Conservation (phyloP, 257 asterid species). For the Jasminum sambac region DNA sequence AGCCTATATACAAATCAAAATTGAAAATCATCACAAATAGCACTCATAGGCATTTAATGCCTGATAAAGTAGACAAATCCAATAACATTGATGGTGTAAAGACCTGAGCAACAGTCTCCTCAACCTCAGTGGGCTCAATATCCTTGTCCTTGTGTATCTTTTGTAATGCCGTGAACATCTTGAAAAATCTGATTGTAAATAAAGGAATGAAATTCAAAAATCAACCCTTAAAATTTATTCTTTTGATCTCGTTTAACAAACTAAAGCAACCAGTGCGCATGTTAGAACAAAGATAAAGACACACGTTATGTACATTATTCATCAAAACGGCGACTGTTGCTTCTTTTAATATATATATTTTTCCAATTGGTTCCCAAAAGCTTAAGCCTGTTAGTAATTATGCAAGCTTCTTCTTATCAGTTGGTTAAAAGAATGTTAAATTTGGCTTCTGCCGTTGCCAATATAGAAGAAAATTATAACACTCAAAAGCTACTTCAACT, state of each 20-base stretch:
- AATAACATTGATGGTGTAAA: background rate
- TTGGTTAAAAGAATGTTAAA: background rate
- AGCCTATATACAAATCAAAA: constrained; percentile 31
- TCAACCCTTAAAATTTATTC: background rate
- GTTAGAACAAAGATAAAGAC: background rate
- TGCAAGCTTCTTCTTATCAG: background rate
- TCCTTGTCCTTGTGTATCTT: constrained; percentile 67
- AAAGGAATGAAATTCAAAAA: constrained; percentile 1
- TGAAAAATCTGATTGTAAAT: constrained; percentile 18
- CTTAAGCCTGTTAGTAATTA: background rate
- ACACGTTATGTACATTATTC: too few relatives aligned
- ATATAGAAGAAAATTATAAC: background rate
- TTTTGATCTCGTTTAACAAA: background rate
- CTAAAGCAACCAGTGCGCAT: background rate
- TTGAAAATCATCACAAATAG: background rate
- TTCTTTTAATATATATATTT: background rate
- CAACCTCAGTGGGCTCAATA: constrained; percentile 60
- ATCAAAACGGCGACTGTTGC: background rate
- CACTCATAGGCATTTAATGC: background rate
- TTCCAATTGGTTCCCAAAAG: background rate
- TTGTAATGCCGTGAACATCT: constrained; percentile 54
- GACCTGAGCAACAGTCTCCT: constrained; percentile 64
- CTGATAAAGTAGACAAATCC: too few relatives aligned
- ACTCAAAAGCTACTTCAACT: too few relatives aligned
- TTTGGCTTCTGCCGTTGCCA: background rate